phyloP scores from a whole-genome alignment of 108 stramenopile species.

The Fistulifera solaris region DNA sequence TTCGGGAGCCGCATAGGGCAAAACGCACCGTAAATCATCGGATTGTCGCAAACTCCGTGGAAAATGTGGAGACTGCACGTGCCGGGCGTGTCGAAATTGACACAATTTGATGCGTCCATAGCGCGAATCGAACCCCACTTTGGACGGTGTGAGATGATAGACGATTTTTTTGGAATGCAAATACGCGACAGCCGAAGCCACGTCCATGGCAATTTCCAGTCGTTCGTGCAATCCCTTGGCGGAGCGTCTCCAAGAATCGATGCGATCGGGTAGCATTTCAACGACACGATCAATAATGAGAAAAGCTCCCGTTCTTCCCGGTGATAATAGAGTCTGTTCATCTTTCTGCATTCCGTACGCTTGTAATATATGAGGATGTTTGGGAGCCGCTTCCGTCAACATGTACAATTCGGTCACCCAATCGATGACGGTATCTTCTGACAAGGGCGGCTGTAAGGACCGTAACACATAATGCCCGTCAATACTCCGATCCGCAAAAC shows the following conservation, averaged over 20 bases:
- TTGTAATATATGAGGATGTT: conserved; percentile 10
- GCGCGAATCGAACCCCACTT: conserved; percentile 44
- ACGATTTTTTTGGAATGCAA: conserved; percentile 36
- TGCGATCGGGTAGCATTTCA: background rate
- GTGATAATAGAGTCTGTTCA: conserved; percentile 1
- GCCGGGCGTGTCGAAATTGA: conserved; percentile 51
- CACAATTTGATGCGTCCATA: conserved; percentile 37
- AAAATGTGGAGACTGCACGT: conserved; percentile 4
- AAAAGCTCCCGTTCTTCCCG: background rate
- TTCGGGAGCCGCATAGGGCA: conserved; percentile 51
- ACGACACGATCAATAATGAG: conserved; percentile 6
- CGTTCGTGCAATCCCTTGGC: conserved; percentile 3
- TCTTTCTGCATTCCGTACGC: conserved; percentile 6
- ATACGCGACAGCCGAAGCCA: conserved; percentile 25
- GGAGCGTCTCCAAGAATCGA: conserved; percentile 6
- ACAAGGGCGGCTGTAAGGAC: conserved; percentile 1
- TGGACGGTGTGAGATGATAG: conserved; percentile 73
- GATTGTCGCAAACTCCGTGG: background rate
- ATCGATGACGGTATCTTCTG: conserved; percentile 4
- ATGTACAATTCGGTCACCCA: conserved; percentile 7
- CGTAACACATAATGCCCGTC: conserved; percentile 3
- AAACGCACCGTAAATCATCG: conserved; percentile 17
- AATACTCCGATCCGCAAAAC: conserved; percentile 5
- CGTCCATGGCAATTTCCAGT: conserved; percentile 25
- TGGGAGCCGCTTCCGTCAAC: conserved; percentile 3